Evolutionary conservation across 2,329 filamentous ascomycete genomes (phyloP).

Genomic region (Colletotrichum abscissum): DNA sequence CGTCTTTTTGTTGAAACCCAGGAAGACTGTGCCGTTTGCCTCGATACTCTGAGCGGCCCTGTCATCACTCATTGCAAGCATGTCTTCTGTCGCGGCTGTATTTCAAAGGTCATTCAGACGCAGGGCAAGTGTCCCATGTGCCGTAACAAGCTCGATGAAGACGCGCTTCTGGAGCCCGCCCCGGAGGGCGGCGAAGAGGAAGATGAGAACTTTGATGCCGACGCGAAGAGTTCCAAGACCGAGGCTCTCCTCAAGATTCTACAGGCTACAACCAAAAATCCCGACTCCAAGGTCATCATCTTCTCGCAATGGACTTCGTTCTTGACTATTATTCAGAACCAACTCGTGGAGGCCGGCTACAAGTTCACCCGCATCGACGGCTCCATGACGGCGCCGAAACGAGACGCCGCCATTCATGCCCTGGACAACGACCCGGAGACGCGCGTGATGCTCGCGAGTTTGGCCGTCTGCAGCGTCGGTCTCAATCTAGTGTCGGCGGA

Average conservation of each 20-base stretch:
- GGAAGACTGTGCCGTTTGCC: slow-evolving; percentile 86
- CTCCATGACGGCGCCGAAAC: slow-evolving; percentile 75
- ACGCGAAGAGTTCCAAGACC: slow-evolving; percentile 83
- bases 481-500: slow-evolving; percentile 89
- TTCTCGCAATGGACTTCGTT: slow-evolving; percentile 85
- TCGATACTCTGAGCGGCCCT: slow-evolving; percentile 76
- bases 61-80: slow-evolving; percentile 90
- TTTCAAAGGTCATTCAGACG: slow-evolving; percentile 77
- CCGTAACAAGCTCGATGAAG: slow-evolving; percentile 73
- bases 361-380: slow-evolving; percentile 82
- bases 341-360: slow-evolving; percentile 70
- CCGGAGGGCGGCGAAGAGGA: slow-evolving; percentile 61
- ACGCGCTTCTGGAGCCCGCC: slow-evolving; percentile 72
- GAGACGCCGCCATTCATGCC: slow-evolving; percentile 77
- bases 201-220: slow-evolving; percentile 66
- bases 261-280: slow-evolving; percentile 73
- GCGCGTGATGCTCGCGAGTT: slow-evolving; percentile 82
- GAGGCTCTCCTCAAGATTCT: slow-evolving; percentile 82
- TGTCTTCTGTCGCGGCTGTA: slow-evolving; percentile 80
- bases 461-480: slow-evolving; percentile 86
- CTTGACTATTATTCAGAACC: slow-evolving; percentile 76
- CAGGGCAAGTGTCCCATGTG: slow-evolving; percentile 90
- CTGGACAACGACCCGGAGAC: slow-evolving; percentile 76
- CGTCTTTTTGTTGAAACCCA: slow-evolving; percentile 82
- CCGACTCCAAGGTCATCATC: slow-evolving; percentile 75